Evolutionary conservation across 495 filamentous ascomycete genomes (phyloP), one percentile per base, ranked within the genome.

Genomic region (Penicillium daleae): DNA sequence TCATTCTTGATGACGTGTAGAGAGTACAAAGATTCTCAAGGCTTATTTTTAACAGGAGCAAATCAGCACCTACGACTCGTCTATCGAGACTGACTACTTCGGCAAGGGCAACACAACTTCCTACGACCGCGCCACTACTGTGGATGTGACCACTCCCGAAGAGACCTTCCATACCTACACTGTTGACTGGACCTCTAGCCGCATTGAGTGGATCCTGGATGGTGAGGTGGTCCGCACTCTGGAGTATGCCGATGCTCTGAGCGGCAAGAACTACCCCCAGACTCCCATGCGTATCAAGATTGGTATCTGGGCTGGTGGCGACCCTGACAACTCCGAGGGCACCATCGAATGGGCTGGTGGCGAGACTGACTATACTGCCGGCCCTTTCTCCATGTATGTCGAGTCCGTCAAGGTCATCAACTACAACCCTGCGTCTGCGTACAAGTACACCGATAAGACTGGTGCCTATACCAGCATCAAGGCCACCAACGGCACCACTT

Each of bases 11-110:
- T 6, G 1, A 17, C 12, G 9, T 24, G 10, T n/a, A 19, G 12
- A 56, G 8, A 7, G 5, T 6, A n/a, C n/a, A 22, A 13, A 26
- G 0, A 9, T 19, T 2, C 2, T 19, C 22, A 27, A 13, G 1
- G 7, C 21, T 59, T 54, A 60, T 19, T 57, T 9, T 35, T 6
- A n/a, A 70, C 62, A 78, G 78, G 77, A 81, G 59, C 71, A 75
- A 66, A 78, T 89, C 55, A 90, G 91, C 62, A 84, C 83, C 39
- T 84, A 88, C 66, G 72, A 79, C 51, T 81, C 70, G 49, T 78
- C 89, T 60, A 88, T 95, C 22, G 87, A 97, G 78, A 91, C 87
- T 68, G 95, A 98, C 77, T 99, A 95, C 78, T 99, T 97, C 73
- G 91, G 92, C 73, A 96, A 97, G 77, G 95, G 92, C 12, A 86